Percentiles rank a stretch among this genome's conserved stretches.
Conservation (phyloP, 2,329 filamentous ascomycete species). For the Harringtonia aguacate region DNA sequence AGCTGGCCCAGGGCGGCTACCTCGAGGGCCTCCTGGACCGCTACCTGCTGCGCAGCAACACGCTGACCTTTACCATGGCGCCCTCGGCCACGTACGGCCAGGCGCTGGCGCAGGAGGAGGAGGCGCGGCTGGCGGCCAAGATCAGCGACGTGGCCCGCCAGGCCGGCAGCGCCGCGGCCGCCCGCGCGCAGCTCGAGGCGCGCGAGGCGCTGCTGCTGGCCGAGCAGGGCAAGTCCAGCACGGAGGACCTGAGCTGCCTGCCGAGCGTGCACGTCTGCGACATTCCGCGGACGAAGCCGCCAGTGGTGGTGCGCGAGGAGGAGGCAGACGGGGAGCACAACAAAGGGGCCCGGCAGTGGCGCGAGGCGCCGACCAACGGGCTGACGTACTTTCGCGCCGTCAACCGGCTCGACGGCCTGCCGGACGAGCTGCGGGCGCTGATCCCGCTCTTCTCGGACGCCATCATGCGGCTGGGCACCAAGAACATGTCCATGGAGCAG, state of each 20-base stretch:
- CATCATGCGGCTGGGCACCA: slow-evolving; percentile 87
- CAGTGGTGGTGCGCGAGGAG: slow-evolving; percentile 50
- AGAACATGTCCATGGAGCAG: slow-evolving; percentile 81
- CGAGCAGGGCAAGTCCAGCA: slow-evolving; percentile 75
- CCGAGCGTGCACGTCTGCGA: slow-evolving; percentile 83
- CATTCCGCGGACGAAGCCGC: slow-evolving; percentile 69
- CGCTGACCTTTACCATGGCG: slow-evolving; percentile 87
- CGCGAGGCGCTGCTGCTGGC: slow-evolving; percentile 71
- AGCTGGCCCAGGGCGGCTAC: slow-evolving; percentile 66
- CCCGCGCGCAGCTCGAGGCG: slow-evolving; percentile 51
- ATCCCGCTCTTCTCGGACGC: slow-evolving; percentile 86
- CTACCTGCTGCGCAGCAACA: slow-evolving; percentile 80
- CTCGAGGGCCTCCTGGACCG: slow-evolving; percentile 79
- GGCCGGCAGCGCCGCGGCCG: slow-evolving; percentile 59
- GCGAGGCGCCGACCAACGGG: slow-evolving; percentile 87
- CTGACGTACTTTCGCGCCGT: slow-evolving; percentile 92
- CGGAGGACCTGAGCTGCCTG: slow-evolving; percentile 75
- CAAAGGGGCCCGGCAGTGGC: slow-evolving; percentile 81
- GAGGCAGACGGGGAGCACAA: too few relatives aligned
- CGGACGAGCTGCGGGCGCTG: slow-evolving; percentile 72
- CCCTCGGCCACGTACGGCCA: slow-evolving; percentile 67
- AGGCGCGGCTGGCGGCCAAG: slow-evolving; percentile 60
- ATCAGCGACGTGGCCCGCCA: slow-evolving; percentile 57
- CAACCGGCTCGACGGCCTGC: slow-evolving; percentile 67
- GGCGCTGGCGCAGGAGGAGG: slow-evolving; percentile 68